Conservation (phyloP, 73 alveolate genomes). For the Effrenium voratum region DNA sequence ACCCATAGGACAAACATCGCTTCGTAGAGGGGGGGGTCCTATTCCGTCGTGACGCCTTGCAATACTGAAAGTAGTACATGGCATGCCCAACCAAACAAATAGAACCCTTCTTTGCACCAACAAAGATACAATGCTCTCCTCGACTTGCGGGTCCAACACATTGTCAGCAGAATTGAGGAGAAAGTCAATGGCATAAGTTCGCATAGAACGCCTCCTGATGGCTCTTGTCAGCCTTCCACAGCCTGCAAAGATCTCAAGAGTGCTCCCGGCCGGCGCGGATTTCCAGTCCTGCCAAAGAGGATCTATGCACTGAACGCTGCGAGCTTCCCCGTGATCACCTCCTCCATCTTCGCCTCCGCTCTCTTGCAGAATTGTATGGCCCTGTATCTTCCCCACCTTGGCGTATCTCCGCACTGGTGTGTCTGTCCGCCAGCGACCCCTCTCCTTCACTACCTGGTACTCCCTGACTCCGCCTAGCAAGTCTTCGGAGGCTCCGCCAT, state of each 20-base stretch:
- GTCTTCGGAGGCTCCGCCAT: constrained; percentile 67
- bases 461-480: background rate
- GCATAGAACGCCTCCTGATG: background rate
- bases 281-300: too few relatives aligned
- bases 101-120: background rate
- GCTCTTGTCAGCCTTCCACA: constrained; percentile 10
- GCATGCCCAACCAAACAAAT: constrained; percentile 25
- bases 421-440: constrained; percentile 61
- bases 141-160: background rate
- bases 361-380: constrained; percentile 1
- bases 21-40: background rate
- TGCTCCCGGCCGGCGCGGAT: too few relatives aligned
- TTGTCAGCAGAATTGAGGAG: background rate
- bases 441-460: background rate
- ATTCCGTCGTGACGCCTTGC: constrained; percentile 14
- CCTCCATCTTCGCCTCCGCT: background rate
- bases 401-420: constrained; percentile 3
- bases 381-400: constrained; percentile 11
- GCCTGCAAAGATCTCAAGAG: constrained; percentile 38
- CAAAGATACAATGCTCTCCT: background rate
- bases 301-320: too few relatives aligned
- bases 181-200: background rate
- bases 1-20: background rate
- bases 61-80: background rate
- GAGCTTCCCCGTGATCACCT: background rate